Conservation (phyloP, 208 protist species). For the Porcisia hertigi region DNA sequence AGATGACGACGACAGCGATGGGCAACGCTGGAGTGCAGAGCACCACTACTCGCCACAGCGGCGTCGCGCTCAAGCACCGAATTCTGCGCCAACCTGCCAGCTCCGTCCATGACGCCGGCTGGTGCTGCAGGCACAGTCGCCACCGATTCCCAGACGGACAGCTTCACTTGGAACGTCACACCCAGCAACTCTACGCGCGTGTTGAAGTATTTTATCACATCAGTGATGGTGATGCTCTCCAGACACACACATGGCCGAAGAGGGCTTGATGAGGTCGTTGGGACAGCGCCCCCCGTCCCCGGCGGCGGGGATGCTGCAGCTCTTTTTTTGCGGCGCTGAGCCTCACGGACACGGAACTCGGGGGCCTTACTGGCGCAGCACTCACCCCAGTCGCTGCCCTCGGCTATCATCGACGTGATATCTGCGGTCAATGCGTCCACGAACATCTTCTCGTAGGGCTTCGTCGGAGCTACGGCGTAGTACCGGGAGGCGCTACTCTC, state of each 20-base stretch:
- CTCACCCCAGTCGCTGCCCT: not conserved
- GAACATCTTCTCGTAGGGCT: conserved; percentile 2
- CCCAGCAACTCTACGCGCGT: not conserved
- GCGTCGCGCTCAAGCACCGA: not conserved
- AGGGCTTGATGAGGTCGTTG: not conserved
- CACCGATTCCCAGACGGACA: not conserved
- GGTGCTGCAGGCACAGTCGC: not conserved
- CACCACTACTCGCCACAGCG: not conserved
- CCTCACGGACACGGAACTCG: too few species aligned
- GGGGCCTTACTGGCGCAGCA: not conserved
- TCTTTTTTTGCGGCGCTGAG: not conserved
- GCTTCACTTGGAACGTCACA: not conserved
- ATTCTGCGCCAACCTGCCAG: not conserved
- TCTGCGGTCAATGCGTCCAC: conserved; percentile 6
- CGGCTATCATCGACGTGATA: not conserved
- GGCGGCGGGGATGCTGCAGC: not conserved
- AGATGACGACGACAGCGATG: too few species aligned
- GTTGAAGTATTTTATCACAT: not conserved
- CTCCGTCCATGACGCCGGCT: not conserved
- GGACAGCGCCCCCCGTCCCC: not conserved
- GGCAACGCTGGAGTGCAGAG: too few species aligned
- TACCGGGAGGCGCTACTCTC: conserved; percentile 13
- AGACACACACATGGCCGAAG: not conserved
- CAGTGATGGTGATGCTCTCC: not conserved
- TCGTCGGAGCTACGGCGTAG: conserved; percentile 25